Conservation (phyloP, 2,329 filamentous ascomycete species). For the Ilyonectria mors-panacis region DNA sequence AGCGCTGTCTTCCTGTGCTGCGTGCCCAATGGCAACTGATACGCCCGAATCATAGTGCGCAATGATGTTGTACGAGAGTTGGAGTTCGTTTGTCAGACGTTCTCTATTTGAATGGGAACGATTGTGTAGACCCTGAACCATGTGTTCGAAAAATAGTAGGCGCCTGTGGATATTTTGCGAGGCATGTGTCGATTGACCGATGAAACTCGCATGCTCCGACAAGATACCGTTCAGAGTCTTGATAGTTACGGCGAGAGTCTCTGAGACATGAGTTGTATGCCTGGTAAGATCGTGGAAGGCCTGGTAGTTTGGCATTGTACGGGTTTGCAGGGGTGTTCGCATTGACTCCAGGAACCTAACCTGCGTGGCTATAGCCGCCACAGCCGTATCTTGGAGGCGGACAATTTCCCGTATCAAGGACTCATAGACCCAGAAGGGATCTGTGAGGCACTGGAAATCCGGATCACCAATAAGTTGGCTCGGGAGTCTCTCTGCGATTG, state of each 20-base stretch:
- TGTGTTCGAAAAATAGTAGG: conserved; percentile 52
- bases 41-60: conserved; percentile 57
- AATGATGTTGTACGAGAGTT: no score
- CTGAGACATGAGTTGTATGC: conserved; percentile 61
- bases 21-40: conserved; percentile 57
- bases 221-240: conserved; percentile 30
- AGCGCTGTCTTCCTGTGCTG: conserved; percentile 60
- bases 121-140: conserved; percentile 52
- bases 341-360: no score
- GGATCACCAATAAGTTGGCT: background rate
- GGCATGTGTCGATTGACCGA: conserved; percentile 7
- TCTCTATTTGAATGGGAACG: conserved; percentile 49
- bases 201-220: conserved; percentile 47
- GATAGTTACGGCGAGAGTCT: conserved; percentile 56
- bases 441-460: background rate
- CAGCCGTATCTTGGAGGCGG: conserved; percentile 7
- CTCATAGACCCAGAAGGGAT: conserved; percentile 13
- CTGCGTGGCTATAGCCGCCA: background rate
- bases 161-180: conserved; percentile 47
- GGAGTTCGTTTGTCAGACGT: no score
- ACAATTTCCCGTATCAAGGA: conserved; percentile 1
- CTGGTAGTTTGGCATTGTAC: conserved; percentile 50
- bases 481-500: background rate
- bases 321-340: no score
- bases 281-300: conserved; percentile 58